Evolutionary conservation across 257 asterid species (phyloP).

Genomic region (Scutellaria baicalensis): DNA sequence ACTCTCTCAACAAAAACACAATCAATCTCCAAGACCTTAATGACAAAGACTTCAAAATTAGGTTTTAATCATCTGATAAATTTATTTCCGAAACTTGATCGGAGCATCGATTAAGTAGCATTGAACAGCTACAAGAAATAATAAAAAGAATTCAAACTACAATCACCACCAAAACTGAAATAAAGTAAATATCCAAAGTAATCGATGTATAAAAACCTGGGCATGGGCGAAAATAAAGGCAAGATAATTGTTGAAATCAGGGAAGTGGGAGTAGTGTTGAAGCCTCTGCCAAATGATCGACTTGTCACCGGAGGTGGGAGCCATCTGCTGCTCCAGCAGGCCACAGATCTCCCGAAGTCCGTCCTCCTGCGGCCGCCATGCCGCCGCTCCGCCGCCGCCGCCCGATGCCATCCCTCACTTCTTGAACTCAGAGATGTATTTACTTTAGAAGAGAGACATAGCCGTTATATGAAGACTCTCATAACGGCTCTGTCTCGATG

Average conservation of each 20-base stretch:
- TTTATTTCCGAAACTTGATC: background rate
- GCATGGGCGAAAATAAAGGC: conserved; percentile 79
- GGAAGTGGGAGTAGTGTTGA: conserved; percentile 85
- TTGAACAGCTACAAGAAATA: conserved; percentile 2
- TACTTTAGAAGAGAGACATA: conserved; percentile 1
- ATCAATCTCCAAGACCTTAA: conserved; percentile 2
- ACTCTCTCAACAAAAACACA: background rate
- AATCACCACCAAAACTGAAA: background rate
- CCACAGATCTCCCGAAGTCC: conserved; percentile 94
- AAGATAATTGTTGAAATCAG: conserved; percentile 95
- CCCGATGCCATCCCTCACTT: conserved; percentile 40
- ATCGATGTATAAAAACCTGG: conserved; percentile 37
- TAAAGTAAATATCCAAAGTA: background rate
- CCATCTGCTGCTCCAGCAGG: conserved; percentile 85
- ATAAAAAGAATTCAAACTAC: background rate
- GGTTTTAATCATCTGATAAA: background rate
- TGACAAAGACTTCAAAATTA: background rate
- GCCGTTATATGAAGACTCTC: conserved; percentile 17
- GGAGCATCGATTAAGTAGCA: background rate
- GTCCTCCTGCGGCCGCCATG: conserved; percentile 86
- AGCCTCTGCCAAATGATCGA: conserved; percentile 77
- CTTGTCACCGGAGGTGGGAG: conserved; percentile 77
- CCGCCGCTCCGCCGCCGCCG: conserved; percentile 30
- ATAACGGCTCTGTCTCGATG: conserved; percentile 24
- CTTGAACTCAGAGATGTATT: background rate